Evolutionary conservation across 148 eudicot species (phyloP).

Genomic region (Spergularia marina): DNA sequence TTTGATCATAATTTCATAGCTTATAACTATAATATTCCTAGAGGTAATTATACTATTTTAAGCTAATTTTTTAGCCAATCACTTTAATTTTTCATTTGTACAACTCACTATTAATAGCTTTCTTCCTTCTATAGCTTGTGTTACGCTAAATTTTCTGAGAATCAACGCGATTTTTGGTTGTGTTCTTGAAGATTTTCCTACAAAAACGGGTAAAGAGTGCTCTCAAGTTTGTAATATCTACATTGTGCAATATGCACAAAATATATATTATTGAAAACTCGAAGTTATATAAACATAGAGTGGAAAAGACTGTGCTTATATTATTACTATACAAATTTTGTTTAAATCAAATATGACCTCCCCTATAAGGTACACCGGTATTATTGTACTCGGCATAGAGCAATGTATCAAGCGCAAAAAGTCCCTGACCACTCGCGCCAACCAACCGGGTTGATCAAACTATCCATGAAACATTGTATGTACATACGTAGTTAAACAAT

Average conservation of each 20-base stretch:
- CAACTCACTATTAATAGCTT: not conserved
- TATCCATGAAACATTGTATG: slow-evolving; percentile 33
- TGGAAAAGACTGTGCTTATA: no score
- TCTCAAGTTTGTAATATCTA: no score
- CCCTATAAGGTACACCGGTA: slow-evolving; percentile 27
- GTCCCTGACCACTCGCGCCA: slow-evolving; percentile 36
- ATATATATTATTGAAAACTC: no score
- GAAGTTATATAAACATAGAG: no score
- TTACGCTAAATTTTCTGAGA: not conserved
- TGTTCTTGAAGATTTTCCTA: not conserved
- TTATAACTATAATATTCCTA: not conserved
- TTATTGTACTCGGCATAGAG: slow-evolving; percentile 41
- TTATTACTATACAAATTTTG: no score
- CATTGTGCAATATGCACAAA: not conserved
- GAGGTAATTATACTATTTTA: not conserved
- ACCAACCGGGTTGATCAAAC: slow-evolving; percentile 32
- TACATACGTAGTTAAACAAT: slow-evolving; percentile 29
- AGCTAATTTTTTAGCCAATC: not conserved
- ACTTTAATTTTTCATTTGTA: not conserved
- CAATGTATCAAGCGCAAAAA: slow-evolving; percentile 39
- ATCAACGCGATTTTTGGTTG: not conserved
- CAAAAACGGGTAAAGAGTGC: no score
- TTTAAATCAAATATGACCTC: not conserved
- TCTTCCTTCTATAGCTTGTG: not conserved
- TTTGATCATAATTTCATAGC: not conserved